phyloP scores from a whole-genome alignment of 352 stramenopile genomes.

The Phytophthora macrochlamydospora region DNA sequence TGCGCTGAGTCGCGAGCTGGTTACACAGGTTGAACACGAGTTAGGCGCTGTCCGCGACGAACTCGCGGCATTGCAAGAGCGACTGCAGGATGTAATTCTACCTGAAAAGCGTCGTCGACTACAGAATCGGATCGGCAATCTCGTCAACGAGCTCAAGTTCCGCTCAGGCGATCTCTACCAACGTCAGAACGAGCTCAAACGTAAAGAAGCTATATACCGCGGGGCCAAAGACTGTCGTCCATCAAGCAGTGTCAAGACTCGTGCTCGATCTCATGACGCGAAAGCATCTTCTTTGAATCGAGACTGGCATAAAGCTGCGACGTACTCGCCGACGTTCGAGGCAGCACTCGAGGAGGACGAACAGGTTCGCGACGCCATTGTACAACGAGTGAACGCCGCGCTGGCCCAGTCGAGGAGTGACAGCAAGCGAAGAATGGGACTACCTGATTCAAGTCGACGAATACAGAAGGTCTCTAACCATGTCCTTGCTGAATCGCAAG shows the following conservation, averaged over 20 bases:
- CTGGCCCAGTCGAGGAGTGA: constrained; percentile 17
- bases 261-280: constrained; percentile 2
- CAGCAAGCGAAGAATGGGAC: constrained; percentile 3
- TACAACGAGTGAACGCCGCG: constrained; percentile 40
- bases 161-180: constrained; percentile 75
- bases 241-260: constrained; percentile 7
- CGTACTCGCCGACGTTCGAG: constrained; percentile 34
- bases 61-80: constrained; percentile 48
- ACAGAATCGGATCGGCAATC: constrained; percentile 50
- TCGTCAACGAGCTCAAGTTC: constrained; percentile 70
- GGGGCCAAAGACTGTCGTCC: constrained; percentile 10
- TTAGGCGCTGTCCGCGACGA: constrained; percentile 63
- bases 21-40: constrained; percentile 68
- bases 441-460: constrained; percentile 5
- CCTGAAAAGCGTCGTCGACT: constrained; percentile 54
- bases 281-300: neutral
- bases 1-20: constrained; percentile 55
- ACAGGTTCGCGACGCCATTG: constrained; percentile 56
- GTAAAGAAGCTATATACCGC: constrained; percentile 55
- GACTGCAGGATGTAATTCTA: constrained; percentile 37
- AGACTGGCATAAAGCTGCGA: constrained; percentile 11
- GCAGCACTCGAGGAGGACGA: constrained; percentile 55
- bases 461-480: neutral
- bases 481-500: neutral
- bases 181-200: constrained; percentile 73